Evolutionary conservation across 225 moss, liverwort and hornwort species (phyloP).

Genomic region (Takakia lepidozioides): DNA sequence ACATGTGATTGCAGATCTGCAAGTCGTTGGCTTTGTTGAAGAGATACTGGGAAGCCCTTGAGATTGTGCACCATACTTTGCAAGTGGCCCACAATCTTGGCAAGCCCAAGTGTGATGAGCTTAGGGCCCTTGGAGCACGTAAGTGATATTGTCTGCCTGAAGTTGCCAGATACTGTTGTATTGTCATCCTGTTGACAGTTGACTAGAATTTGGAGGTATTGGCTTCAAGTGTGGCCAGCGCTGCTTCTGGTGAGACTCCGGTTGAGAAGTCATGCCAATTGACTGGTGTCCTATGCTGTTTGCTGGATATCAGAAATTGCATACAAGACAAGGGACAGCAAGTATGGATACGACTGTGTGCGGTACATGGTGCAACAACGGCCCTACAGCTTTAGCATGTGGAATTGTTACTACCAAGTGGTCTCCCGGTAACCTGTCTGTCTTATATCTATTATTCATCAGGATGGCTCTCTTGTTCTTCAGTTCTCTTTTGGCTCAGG

Average conservation of each 20-base stretch:
- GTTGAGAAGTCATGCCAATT: too few relatives aligned
- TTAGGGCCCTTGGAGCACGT: constrained; percentile 91
- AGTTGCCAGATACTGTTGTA: too few relatives aligned
- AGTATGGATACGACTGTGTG: constrained; percentile 92
- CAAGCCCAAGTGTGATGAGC: constrained; percentile 79
- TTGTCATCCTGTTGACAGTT: too few relatives aligned
- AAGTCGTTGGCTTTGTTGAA: constrained; percentile 62
- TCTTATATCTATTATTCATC: neutral
- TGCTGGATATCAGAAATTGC: constrained; percentile 75
- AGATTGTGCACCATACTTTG: constrained; percentile 73
- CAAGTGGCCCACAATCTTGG: constrained; percentile 66
- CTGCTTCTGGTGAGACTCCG: too few relatives aligned
- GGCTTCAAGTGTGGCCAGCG: too few relatives aligned
- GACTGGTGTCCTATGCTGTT: too few relatives aligned
- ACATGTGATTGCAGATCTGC: constrained; percentile 40
- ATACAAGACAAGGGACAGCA: constrained; percentile 83
- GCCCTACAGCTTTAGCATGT: constrained; percentile 81
- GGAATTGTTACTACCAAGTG: constrained; percentile 98
- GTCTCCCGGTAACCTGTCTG: constrained; percentile 52
- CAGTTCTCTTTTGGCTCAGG: neutral
- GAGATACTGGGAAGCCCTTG: constrained; percentile 88
- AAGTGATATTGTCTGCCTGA: constrained; percentile 15
- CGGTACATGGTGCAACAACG: constrained; percentile 85
- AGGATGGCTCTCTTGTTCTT: constrained; percentile 1
- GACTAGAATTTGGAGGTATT: too few relatives aligned